Evolutionary conservation across 345 rosid genomes (phyloP).

Genomic region (Dimocarpus longan): DNA sequence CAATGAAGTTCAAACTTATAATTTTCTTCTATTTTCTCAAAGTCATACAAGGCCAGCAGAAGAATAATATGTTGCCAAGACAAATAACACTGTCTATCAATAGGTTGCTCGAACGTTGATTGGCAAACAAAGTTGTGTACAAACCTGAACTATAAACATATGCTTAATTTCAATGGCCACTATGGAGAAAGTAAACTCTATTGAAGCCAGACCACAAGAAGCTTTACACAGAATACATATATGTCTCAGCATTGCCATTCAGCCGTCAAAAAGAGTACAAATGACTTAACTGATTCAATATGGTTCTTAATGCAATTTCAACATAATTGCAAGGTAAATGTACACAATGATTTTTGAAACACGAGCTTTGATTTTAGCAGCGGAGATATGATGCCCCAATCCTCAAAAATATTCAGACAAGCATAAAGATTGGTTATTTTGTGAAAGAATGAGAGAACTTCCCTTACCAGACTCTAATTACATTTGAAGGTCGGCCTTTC

Average conservation of each 20-base stretch:
- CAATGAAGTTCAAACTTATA: neutral
- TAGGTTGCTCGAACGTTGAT: neutral
- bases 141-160: neutral
- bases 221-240: too few relatives aligned
- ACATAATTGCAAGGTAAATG: slow-evolving; percentile 1
- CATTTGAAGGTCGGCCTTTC: slow-evolving; percentile 51
- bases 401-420: slow-evolving; percentile 12
- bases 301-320: neutral
- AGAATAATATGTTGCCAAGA: neutral
- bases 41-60: neutral
- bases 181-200: neutral
- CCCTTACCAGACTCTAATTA: slow-evolving; percentile 55
- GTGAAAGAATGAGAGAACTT: slow-evolving; percentile 25
- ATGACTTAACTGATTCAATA: neutral
- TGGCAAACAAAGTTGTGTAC: neutral
- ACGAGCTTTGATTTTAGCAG: slow-evolving; percentile 10
- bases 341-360: neutral
- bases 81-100: neutral
- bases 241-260: too few relatives aligned
- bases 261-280: too few relatives aligned
- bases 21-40: neutral
- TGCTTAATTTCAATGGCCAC: neutral
- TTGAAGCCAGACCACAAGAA: neutral
- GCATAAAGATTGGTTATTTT: slow-evolving; percentile 26
- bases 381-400: slow-evolving; percentile 8